These are phyloP conservation scores for Penstemon eatonii DNA, from an alignment of 257 asterid genomes.

Conservation along the genomic window DNA sequence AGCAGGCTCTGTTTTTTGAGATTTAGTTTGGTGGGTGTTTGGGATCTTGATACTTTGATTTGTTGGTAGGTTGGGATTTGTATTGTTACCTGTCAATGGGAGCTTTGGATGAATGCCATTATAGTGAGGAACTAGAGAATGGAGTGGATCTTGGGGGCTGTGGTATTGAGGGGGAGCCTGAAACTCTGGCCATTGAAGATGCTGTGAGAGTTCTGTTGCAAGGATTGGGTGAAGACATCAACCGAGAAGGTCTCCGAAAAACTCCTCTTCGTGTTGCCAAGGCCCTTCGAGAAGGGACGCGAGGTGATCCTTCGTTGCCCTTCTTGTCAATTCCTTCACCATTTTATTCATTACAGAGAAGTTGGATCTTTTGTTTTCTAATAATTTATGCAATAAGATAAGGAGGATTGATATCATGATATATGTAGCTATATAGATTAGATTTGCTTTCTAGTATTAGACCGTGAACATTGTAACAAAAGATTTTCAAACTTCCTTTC, in stretches of 20 bases:
- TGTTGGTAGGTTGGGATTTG: conserved; percentile 26
- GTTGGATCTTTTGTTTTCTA: conserved; percentile 27
- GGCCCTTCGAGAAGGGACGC: conserved; percentile 81
- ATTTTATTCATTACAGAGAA: background rate
- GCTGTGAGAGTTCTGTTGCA: conserved; percentile 85
- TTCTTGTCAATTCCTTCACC: background rate
- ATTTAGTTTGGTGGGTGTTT: conserved; percentile 5
- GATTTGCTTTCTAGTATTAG: conserved; percentile 1
- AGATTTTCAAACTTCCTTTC: no score
- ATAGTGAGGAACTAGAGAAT: conserved; percentile 51
- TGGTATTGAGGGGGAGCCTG: conserved; percentile 49
- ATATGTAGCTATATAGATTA: conserved; percentile 1
- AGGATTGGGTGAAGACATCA: conserved; percentile 88
- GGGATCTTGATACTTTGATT: conserved; percentile 27
- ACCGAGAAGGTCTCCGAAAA: conserved; percentile 77
- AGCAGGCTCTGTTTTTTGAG: conserved; percentile 14
- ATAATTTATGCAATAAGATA: background rate
- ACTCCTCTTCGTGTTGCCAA: conserved; percentile 95
- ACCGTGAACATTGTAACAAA: background rate
- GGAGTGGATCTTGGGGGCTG: conserved; percentile 53
- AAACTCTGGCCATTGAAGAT: conserved; percentile 59
- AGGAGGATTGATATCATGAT: conserved; percentile 6
- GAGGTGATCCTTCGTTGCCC: conserved; percentile 52
- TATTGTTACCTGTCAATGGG: conserved; percentile 57
- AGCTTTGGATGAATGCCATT: conserved; percentile 80